Evolutionary conservation across 768 basidiomycete genomes (phyloP).

Genomic region (Multifurca ochricompacta): DNA sequence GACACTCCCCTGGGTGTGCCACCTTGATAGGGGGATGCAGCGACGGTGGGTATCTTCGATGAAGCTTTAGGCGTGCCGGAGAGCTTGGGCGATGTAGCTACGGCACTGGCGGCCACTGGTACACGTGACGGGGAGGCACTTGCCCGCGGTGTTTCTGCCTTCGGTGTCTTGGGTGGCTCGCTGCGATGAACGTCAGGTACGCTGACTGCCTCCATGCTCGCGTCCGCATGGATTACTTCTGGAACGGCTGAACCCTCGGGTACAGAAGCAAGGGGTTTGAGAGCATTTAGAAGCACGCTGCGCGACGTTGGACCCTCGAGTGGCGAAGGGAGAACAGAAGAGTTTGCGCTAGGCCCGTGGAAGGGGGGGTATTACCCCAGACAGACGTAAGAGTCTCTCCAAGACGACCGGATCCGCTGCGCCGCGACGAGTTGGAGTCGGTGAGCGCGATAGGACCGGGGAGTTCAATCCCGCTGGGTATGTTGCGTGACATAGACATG

Average conservation of each 20-base stretch:
- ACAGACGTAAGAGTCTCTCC: slow-evolving; percentile 39
- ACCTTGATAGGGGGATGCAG: slow-evolving; percentile 4
- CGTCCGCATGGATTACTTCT: slow-evolving; percentile 6
- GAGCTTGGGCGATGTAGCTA: background rate
- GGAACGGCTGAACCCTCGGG: slow-evolving; percentile 18
- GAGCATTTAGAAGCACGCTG: slow-evolving; percentile 23
- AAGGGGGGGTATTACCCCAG: slow-evolving; percentile 34
- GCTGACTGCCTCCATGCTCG: background rate
- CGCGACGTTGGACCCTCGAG: slow-evolving; percentile 26
- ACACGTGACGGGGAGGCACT: slow-evolving; percentile 6
- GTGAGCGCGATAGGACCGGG: slow-evolving; percentile 29
- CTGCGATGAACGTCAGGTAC: slow-evolving; percentile 13
- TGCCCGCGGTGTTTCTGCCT: slow-evolving; percentile 18
- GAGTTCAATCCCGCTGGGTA: slow-evolving; percentile 27
- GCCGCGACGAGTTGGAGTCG: slow-evolving; percentile 29
- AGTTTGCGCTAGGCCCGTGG: slow-evolving; percentile 13
- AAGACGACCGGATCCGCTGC: slow-evolving; percentile 34
- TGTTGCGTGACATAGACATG: slow-evolving; percentile 16
- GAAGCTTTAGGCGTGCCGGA: slow-evolving; percentile 5
- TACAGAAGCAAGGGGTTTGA: slow-evolving; percentile 21
- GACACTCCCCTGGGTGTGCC: slow-evolving; percentile 17
- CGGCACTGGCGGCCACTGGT: background rate
- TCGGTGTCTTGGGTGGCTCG: slow-evolving; percentile 16
- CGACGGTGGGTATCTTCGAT: slow-evolving; percentile 6
- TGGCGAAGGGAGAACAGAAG: slow-evolving; percentile 21